Evolutionary conservation across 129 eudicot species (phyloP).

Genomic region (Deinandra increscens): DNA sequence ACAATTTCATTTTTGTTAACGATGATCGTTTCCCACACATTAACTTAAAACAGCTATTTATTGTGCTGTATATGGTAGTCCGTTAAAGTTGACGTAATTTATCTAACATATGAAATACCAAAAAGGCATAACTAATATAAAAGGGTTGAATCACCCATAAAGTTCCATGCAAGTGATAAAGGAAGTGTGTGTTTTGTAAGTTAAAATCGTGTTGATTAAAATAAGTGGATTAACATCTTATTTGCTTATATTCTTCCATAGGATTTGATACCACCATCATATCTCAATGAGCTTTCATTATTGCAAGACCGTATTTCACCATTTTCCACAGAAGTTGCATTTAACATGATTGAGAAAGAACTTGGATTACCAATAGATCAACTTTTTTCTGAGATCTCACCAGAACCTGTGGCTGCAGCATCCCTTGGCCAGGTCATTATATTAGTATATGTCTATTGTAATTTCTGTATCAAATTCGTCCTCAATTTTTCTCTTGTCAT

Average conservation of each 20-base stretch:
- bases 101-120: neutral
- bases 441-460: neutral
- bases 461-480: neutral
- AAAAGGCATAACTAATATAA: neutral
- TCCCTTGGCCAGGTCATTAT: constrained; percentile 91
- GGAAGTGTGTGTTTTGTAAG: neutral
- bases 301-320: constrained; percentile 94
- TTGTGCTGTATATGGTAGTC: neutral
- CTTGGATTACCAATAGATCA: constrained; percentile 67
- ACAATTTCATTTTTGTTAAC: constrained; percentile 4
- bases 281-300: constrained; percentile 77
- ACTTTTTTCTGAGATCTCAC: constrained; percentile 83
- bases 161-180: neutral
- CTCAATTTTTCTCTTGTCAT: neutral
- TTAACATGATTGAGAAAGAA: constrained; percentile 83
- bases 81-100: neutral
- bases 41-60: neutral
- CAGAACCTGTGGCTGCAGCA: constrained; percentile 97
- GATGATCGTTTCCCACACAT: neutral
- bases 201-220: neutral
- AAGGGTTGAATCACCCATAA: neutral
- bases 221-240: neutral
- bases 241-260: constrained; percentile 31
- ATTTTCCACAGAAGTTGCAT: constrained; percentile 81
- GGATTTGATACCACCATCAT: constrained; percentile 93